Evolutionary conservation across 495 filamentous ascomycete genomes (phyloP).

Genomic region (Neurospora sp.): DNA sequence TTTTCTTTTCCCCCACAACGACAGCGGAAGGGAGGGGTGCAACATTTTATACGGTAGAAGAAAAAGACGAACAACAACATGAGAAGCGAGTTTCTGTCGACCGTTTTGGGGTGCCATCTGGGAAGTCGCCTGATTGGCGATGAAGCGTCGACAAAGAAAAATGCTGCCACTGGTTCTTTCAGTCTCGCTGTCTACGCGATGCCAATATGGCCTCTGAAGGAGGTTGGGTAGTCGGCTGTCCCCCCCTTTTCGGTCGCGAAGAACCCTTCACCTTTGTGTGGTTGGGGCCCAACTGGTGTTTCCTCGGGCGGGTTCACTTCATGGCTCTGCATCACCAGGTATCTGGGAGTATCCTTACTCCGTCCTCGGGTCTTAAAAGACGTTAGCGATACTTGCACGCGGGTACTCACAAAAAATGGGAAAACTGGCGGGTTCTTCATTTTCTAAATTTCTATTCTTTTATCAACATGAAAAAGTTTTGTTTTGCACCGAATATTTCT

Average conservation of each 20-base stretch:
- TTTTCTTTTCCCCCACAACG: background rate
- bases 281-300: background rate
- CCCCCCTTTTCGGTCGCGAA: background rate
- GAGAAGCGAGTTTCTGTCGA: background rate
- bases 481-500: background rate
- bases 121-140: slow-evolving; percentile 9
- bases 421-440: background rate
- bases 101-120: background rate
- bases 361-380: background rate
- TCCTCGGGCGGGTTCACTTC: background rate
- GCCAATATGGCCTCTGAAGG: slow-evolving; percentile 7
- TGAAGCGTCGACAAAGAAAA: slow-evolving; percentile 17
- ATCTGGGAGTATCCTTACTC: background rate
- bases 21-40: background rate
- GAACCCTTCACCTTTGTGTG: background rate
- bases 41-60: background rate
- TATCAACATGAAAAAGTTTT: background rate
- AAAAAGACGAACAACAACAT: background rate
- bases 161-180: background rate
- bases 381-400: background rate
- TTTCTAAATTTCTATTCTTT: background rate
- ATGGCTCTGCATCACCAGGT: background rate
- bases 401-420: background rate
- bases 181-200: slow-evolving; percentile 14
- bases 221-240: background rate